Conservation (phyloP, 73 alveolate genomes). For the Paramecium tetraurelia region DNA sequence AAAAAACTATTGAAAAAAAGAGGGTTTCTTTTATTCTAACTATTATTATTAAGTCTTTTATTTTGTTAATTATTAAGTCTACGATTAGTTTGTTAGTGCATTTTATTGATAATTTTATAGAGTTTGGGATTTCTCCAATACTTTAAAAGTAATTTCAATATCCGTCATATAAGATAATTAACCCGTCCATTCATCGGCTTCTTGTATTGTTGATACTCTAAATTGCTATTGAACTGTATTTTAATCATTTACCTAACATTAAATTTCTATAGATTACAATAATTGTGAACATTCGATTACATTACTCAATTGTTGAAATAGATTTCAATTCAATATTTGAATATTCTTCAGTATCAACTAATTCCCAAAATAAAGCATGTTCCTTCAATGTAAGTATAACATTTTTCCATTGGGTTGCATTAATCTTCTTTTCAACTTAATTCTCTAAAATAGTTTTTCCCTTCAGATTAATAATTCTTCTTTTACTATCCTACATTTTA, state of each 20-base stretch:
- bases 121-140: neutral
- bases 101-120: neutral
- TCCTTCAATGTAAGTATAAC: neutral
- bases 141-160: neutral
- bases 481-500: neutral
- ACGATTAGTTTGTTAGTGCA: neutral
- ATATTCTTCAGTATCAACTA: neutral
- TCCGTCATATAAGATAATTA: neutral
- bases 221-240: neutral
- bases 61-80: neutral
- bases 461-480: neutral
- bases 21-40: neutral
- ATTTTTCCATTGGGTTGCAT: neutral
- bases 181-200: neutral
- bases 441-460: neutral
- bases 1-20: neutral
- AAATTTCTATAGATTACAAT: neutral
- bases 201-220: neutral
- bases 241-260: neutral
- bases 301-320: neutral
- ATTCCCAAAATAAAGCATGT: neutral
- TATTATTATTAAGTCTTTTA: neutral
- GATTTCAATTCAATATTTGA: neutral
- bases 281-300: neutral
- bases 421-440: neutral